Base-by-base conservation (phyloP, 2,329 filamentous ascomycete genomes). In the Colletotrichum lupini region DNA sequence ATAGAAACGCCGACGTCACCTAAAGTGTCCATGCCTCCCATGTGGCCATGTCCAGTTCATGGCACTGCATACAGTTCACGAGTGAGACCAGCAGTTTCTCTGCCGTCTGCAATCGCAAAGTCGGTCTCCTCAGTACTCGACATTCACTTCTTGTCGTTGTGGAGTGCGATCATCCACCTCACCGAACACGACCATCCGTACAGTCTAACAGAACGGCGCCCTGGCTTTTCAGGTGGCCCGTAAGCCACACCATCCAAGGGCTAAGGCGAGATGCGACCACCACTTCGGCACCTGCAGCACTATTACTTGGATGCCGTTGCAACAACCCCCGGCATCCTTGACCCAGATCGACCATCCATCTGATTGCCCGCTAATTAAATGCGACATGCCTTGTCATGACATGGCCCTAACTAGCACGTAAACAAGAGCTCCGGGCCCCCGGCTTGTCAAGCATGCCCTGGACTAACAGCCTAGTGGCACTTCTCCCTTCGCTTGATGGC, bases 151-250 rank as follows among this genome's bases (percentile, higher is more conserved):
- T 61, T 28, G 14, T 60, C 62, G 22, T 12, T 42, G 49, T 35
- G 46, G 55, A 46, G 60, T 52, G 24, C 30, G 68, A 55, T 53
- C 24, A 35, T 70, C 59, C 53, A 55, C 49, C 42, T 60, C 53
- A 32, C 59, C 58, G 66, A 64, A 72, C 53, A 69, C 69, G 58
- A 69, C 52, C 58, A 42, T 42, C 37, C 37, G 37, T 42, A 62
- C 64, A 32, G 26, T 19, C 63, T 26, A 67, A 16, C 37, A 30
- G 22, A 28, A 26, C 28, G n/a, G 52, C 16, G 49, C 56, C 63
- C 35, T 57, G 63, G 35, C 28, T 61, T 62, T 46, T 72, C 69
- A 72, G 68, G 46, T 68, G 57, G 63, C 35, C n/a, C 68, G 32
- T 26, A 62, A 22, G 26, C 69, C 49, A 52, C 63, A 62, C 67